Conservation (phyloP, 805 yeast genomes). For the Maudiozyma pseudohumilis region DNA sequence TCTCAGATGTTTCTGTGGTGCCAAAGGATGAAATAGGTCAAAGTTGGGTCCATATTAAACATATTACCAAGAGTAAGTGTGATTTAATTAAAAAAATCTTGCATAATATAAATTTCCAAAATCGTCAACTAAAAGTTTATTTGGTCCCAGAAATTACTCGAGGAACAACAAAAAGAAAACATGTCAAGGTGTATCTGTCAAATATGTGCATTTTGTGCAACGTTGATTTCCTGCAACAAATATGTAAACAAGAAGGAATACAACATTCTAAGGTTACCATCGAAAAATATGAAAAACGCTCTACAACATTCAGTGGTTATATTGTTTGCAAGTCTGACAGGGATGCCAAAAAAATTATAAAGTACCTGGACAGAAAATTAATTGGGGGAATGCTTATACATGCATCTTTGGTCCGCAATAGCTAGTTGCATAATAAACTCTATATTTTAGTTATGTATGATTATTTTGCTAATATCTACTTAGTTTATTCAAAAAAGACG, state of each 20-base stretch:
- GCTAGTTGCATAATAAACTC: too few relatives aligned
- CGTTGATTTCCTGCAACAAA: constrained; percentile 17
- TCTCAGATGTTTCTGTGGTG: background rate
- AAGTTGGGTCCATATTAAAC: background rate
- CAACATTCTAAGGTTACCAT: constrained; percentile 11
- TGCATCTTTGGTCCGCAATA: constrained; percentile 16
- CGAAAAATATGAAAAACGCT: constrained; percentile 9
- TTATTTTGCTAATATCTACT: too few relatives aligned
- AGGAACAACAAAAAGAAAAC: background rate
- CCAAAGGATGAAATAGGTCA: background rate
- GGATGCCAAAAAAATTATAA: constrained; percentile 19
- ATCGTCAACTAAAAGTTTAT: background rate
- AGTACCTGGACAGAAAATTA: constrained; percentile 16
- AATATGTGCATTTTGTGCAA: constrained; percentile 25
- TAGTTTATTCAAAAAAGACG: too few relatives aligned
- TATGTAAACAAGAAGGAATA: constrained; percentile 21
- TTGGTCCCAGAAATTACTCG: background rate
- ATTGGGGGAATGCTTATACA: constrained; percentile 23
- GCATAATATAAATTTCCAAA: background rate
- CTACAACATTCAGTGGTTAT: constrained; percentile 17
- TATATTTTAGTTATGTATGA: too few relatives aligned
- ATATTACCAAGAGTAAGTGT: background rate
- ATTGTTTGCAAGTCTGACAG: constrained; percentile 15
- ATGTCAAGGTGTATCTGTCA: constrained; percentile 12
- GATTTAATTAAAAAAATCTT: background rate